These are phyloP conservation scores for Cardamine chenopodiifolia DNA, from an alignment of 345 rosid genomes.

Conservation along the genomic window DNA sequence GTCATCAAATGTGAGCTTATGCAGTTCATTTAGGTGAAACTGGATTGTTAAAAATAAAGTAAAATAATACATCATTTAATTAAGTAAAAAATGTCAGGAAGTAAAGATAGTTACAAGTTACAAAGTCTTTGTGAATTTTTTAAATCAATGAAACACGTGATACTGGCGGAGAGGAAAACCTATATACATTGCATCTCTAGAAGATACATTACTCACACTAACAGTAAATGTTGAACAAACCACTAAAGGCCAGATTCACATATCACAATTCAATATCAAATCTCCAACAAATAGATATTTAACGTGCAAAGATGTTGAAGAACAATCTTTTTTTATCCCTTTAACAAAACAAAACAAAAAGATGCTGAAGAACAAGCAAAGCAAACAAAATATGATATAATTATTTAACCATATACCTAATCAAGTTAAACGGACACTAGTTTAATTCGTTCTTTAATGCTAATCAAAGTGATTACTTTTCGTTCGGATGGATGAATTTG, in stretches of 20 bases:
- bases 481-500: constrained; percentile 27
- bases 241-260: background rate
- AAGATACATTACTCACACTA: background rate
- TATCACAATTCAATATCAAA: background rate
- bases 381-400: background rate
- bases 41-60: background rate
- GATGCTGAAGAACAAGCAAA: background rate
- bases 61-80: background rate
- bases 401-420: constrained; percentile 21
- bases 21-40: background rate
- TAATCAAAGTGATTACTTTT: constrained; percentile 28
- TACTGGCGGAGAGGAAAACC: background rate
- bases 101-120: background rate
- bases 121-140: background rate
- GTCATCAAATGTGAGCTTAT: background rate
- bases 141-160: background rate
- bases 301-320: background rate
- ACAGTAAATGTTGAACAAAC: background rate
- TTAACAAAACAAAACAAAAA: no score
- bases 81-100: background rate
- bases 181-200: background rate
- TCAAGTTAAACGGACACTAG: constrained; percentile 7
- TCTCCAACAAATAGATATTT: background rate
- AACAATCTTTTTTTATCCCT: background rate
- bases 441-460: constrained; percentile 5